Base-by-base conservation (phyloP, 1,284 basidiomycete species). In the Paramarasmius palmivorus region DNA sequence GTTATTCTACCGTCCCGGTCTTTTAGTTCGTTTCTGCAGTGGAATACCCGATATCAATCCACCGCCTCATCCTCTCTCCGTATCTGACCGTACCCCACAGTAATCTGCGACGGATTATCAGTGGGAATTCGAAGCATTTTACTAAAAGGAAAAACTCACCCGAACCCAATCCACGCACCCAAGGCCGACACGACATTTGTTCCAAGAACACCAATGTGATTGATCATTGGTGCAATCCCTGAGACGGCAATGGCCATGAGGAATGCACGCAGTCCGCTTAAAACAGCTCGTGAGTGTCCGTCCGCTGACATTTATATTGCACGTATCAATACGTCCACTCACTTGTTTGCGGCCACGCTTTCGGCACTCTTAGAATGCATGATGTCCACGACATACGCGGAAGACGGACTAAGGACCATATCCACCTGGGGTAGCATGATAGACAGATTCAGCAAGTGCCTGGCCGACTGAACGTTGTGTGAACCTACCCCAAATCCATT, bases 401-500 rank as follows among this genome's bases (percentile, higher is more conserved):
- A 49, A 15, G 47, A 55, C 22, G 65, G 63, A 29, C 59, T 59
- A 8, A 66, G 52, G 1, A 65, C 63, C 52, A 64, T 52, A 44
- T 66, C 60, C 25, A 65, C 52, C 62, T 59, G 36, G 29, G 44
- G 44, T 46, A 46, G 23, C 2, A 23, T 45, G 7, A 45, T 45
- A 17, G n/a, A 23, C 42, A 17, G 29, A 46, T 14, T n/a, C 44
- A n/a, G 25, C 25, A 32, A 29, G 25, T 29, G 25, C 39, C 22
- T 22, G 17, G 25, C n/a, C 15, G 6, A 44, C 10, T 44, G 14
- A n/a, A 29, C n/a, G 19, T 29, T 26, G 23, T n/a, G n/a, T 10
- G n/a, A 42, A 67, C 77, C 47, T 51, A 82, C 80, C 36, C 78
- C 81, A 9, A 77, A 48, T 26, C 80, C 79, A 54, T 80, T 80